Conservation (phyloP, 1,284 basidiomycete genomes). For the Inonotus obliquus region DNA sequence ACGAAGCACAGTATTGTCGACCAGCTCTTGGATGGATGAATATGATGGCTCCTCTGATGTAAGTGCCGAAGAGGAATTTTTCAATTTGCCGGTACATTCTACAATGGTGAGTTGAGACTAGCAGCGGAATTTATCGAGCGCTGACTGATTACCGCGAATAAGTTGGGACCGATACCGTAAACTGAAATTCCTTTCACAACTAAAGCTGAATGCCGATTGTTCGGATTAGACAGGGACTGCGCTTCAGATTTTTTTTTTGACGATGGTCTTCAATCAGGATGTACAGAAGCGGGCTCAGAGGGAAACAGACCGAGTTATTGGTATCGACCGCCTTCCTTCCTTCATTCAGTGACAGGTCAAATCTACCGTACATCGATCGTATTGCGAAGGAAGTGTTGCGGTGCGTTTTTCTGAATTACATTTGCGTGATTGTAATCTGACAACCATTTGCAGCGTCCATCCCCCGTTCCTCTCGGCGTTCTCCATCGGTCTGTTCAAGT, state of each 20-base stretch:
- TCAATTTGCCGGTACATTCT: neutral
- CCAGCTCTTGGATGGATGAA: constrained; percentile 5
- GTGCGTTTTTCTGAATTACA: constrained; percentile 15
- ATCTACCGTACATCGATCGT: constrained; percentile 28
- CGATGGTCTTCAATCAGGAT: constrained; percentile 9
- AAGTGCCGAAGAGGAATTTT: constrained; percentile 3
- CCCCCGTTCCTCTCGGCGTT: neutral
- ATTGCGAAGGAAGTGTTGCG: constrained; percentile 28
- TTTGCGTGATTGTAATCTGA: neutral
- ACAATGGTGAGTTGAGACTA: neutral
- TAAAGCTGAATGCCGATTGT: neutral
- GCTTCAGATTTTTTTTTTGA: constrained; percentile 4
- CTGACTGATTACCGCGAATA: neutral
- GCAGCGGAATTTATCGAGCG: neutral
- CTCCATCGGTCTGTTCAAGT: neutral
- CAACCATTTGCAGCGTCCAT: neutral
- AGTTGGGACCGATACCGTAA: constrained; percentile 2
- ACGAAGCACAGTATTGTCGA: neutral
- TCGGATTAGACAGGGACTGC: neutral
- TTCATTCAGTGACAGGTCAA: constrained; percentile 24
- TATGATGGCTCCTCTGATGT: neutral
- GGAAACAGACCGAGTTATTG: constrained; percentile 8
- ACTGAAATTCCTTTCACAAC: neutral
- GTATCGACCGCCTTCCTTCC: constrained; percentile 23
- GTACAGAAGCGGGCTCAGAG: constrained; percentile 9